A percentile compares a stretch with the other conserved stretches of the same genome.
Evolutionary conservation across 169 alveolate species (phyloP).

Genomic region (Cryptosporidium andersoni): DNA sequence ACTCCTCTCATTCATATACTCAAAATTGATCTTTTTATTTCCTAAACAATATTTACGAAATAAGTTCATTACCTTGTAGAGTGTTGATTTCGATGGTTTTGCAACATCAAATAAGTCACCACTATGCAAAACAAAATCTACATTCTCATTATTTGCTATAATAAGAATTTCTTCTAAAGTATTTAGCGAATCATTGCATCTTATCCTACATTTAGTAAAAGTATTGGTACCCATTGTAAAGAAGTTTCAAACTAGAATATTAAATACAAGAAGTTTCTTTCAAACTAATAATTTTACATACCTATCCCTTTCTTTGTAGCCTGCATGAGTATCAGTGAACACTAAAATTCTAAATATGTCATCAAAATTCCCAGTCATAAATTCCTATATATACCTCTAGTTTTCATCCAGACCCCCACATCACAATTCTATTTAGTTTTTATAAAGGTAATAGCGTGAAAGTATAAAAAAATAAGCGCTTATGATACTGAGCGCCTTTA

Average conservation of each 20-base stretch:
- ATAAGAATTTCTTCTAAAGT: slow-evolving; percentile 93
- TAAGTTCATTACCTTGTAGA: slow-evolving; percentile 80
- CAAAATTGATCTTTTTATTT: slow-evolving; percentile 70
- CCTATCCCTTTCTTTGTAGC: slow-evolving; percentile 91
- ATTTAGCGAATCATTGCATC: slow-evolving; percentile 90
- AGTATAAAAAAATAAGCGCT: no score
- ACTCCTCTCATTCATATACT: slow-evolving; percentile 1
- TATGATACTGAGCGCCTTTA: no score
- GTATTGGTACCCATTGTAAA: no score
- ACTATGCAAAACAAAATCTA: slow-evolving; percentile 90
- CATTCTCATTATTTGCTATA: slow-evolving; percentile 85
- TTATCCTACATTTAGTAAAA: slow-evolving; percentile 70
- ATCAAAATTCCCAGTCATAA: slow-evolving; percentile 47
- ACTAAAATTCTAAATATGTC: slow-evolving; percentile 86
- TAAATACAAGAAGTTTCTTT: neutral
- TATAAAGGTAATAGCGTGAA: no score
- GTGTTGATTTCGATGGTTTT: slow-evolving; percentile 88
- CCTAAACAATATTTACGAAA: slow-evolving; percentile 82
- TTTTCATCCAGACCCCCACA: no score
- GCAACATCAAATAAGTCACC: slow-evolving; percentile 96
- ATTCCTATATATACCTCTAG: no score
- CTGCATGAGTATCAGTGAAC: slow-evolving; percentile 94
- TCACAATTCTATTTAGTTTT: no score
- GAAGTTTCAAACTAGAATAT: slow-evolving; percentile 27
- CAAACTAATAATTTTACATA: slow-evolving; percentile 31